A percentile compares a stretch with the other conserved stretches of the same genome.
These are phyloP conservation scores for Styphnolobium japonicum DNA, from an alignment of 306 rosid species.

Conservation along the genomic window DNA sequence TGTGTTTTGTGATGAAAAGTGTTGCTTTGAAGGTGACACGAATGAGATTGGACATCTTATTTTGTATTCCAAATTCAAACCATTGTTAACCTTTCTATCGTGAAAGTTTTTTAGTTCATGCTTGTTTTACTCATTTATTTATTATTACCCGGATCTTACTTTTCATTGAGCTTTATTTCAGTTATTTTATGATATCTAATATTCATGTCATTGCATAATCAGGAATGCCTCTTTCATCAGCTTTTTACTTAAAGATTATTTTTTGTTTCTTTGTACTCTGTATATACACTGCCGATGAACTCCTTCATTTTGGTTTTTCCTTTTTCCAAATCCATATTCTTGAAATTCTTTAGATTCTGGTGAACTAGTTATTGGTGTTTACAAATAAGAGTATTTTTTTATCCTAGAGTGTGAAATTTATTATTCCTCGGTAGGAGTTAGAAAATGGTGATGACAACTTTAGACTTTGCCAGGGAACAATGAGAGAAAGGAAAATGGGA, in stretches of 20 bases:
- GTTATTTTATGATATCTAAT: neutral
- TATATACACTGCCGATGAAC: neutral
- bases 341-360: neutral
- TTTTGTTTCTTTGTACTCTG: neutral
- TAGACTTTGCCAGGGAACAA: neutral
- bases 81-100: neutral
- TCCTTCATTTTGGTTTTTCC: neutral
- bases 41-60: neutral
- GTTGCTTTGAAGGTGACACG: neutral
- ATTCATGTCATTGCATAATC: neutral
- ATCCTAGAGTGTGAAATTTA: neutral
- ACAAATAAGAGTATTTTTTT: neutral
- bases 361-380: neutral
- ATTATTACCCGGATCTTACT: neutral
- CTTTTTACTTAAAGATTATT: neutral
- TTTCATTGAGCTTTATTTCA: neutral
- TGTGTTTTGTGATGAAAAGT: neutral
- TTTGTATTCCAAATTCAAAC: neutral
- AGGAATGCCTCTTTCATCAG: neutral
- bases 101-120: neutral
- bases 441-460: neutral
- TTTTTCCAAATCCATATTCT: neutral
- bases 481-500: constrained; percentile 1
- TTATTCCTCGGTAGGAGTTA: neutral
- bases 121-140: neutral